Conservation (phyloP, 306 rosid genomes). For the Canavalia gladiata region DNA sequence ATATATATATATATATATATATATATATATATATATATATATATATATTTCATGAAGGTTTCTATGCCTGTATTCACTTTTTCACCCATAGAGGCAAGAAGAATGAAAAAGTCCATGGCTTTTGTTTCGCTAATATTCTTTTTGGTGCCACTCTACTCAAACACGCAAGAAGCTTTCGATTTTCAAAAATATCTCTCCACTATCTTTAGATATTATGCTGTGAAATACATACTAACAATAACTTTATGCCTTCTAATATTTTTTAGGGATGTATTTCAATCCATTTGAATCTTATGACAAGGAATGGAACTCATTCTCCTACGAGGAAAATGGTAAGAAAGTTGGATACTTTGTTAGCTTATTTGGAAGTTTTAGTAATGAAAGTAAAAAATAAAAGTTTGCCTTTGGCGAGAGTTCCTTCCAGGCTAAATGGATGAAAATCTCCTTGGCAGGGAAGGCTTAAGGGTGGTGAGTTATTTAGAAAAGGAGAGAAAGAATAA, state of each 20-base stretch:
- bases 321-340: conserved; percentile 81
- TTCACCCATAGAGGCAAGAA: neutral
- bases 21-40: too few relatives aligned
- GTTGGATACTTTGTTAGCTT: conserved; percentile 63
- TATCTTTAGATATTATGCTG: conserved; percentile 79
- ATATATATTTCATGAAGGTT: too few relatives aligned
- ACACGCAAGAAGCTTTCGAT: conserved; percentile 65
- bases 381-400: conserved; percentile 60
- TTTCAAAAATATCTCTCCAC: conserved; percentile 81
- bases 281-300: conserved; percentile 94
- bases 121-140: conserved; percentile 44
- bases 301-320: conserved; percentile 95
- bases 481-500: conserved; percentile 75
- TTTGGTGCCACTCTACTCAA: conserved; percentile 40
- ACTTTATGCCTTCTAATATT: conserved; percentile 61
- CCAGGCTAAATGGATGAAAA: conserved; percentile 82
- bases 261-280: conserved; percentile 80
- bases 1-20: too few relatives aligned
- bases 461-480: conserved; percentile 77
- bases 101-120: conserved; percentile 38
- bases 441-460: conserved; percentile 90
- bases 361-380: conserved; percentile 60
- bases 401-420: conserved; percentile 66
- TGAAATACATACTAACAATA: conserved; percentile 56
- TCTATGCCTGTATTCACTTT: too few relatives aligned